Conservation (phyloP, 176 grass and related monocot species). For the Ensete ventricosum region DNA sequence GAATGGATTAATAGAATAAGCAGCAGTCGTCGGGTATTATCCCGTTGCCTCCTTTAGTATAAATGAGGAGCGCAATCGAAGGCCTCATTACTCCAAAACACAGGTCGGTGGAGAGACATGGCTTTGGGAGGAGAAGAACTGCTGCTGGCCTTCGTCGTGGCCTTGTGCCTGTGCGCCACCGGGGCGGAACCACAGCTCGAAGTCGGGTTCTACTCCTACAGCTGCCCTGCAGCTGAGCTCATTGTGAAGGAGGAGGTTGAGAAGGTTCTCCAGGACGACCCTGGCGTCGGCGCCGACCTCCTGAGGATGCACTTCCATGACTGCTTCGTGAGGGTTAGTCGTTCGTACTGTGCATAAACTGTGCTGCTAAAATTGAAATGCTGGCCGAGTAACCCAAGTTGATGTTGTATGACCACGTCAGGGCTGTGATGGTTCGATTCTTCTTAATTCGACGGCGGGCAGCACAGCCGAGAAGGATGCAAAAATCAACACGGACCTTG, state of each 20-base stretch:
- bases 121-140: background rate
- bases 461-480: conserved; percentile 8
- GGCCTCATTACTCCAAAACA: too few species aligned
- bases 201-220: background rate
- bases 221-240: conserved; percentile 11
- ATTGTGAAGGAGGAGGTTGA: background rate
- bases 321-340: conserved; percentile 1
- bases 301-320: conserved; percentile 13
- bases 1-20: too few species aligned
- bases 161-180: background rate
- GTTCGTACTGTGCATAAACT: background rate
- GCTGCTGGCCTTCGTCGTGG: background rate
- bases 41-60: too few species aligned
- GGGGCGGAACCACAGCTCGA: background rate
- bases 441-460: background rate
- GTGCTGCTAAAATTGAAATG: background rate
- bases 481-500: background rate
- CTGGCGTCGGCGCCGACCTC: background rate
- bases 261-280: background rate
- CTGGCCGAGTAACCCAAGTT: background rate
- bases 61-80: too few species aligned
- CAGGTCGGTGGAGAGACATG: background rate
- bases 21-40: too few species aligned
- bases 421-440: conserved; percentile 18
- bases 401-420: background rate